Evolutionary conservation across 345 rosid genomes (phyloP), one percentile per base, ranked within the genome.

Genomic region (Conringia planisiliqua): DNA sequence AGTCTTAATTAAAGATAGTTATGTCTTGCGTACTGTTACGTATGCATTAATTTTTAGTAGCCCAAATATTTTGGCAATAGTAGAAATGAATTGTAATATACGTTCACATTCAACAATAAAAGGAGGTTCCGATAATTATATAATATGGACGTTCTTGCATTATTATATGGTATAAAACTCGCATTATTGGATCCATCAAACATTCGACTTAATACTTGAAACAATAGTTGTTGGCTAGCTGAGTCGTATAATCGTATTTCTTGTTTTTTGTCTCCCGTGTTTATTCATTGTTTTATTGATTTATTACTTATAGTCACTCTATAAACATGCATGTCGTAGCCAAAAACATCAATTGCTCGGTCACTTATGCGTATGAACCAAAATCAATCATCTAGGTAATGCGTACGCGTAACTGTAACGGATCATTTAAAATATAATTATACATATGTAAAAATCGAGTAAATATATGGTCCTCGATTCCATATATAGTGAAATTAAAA

Each of bases 141-240:
- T 20, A 32, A 52, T n/a, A 58, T 57, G 52, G 60, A 16, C 26
- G 13, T 27, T 66, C 18, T 26, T 17, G 29, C 54, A 20, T 42
- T 42, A 72, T 55, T 52, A 64, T 65, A 50, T 73, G 71, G 11
- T 64, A 9, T 55, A 54, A 7, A 54, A 22, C 65, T 44, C 36
- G 57, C 60, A 74, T 74, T 56, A 66, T 57, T 57, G 72, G 66
- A 66, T 74, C 52, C 67, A 75, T 67, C 79, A 59, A 66, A 67
- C 62, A 59, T 67, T 75, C 68, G 47, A 75, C 67, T 56, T 65
- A 33, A 66, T 74, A 66, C 30, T 36, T 57, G 67, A 74, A 57
- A 73, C 1, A 27, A 27, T 58, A 64, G 70, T 35, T 46, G 60
- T 74, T 56, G 72, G 66, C 78, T 56, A 57, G 40, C 67, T 57